phyloP scores from a whole-genome alignment of 2,329 filamentous ascomycete genomes.

The Sphaerulina musiva region DNA sequence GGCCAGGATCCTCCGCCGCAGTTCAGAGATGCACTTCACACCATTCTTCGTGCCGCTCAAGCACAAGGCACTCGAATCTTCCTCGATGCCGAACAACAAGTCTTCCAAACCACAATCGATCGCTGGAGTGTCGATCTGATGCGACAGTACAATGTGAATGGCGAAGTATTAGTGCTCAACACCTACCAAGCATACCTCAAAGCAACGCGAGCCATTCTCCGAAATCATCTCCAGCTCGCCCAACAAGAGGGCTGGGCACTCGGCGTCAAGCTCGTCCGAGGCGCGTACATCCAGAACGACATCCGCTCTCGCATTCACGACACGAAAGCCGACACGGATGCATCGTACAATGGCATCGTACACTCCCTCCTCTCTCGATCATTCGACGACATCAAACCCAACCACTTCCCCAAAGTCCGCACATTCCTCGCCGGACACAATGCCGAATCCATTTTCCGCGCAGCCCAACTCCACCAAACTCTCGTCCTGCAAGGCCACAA shows the following conservation, averaged over 20 bases:
- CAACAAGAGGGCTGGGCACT: conserved; percentile 45
- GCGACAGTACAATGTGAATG: conserved; percentile 45
- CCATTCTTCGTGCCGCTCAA: conserved; percentile 41
- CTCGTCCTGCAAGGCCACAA: conserved; percentile 17
- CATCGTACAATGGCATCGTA: conserved; percentile 26
- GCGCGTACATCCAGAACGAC: conserved; percentile 49
- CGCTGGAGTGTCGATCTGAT: conserved; percentile 49
- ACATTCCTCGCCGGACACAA: conserved; percentile 32
- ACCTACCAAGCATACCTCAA: conserved; percentile 52
- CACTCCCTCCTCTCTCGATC: conserved; percentile 21
- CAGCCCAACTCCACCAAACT: conserved; percentile 15
- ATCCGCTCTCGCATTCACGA: conserved; percentile 26
- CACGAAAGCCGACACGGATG: conserved; percentile 27
- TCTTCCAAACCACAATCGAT: conserved; percentile 48
- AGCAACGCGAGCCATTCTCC: conserved; percentile 41
- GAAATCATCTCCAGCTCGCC: conserved; percentile 42
- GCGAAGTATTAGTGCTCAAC: conserved; percentile 42
- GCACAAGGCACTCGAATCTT: conserved; percentile 42
- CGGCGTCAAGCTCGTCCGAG: conserved; percentile 49
- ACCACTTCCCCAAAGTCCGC: conserved; percentile 22
- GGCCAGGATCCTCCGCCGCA: conserved; percentile 2
- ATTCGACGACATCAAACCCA: conserved; percentile 21
- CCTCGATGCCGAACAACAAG: conserved; percentile 51
- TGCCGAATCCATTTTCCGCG: conserved; percentile 19
- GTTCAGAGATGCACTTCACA: conserved; percentile 34